Percentiles rank a stretch among this genome's conserved stretches.
These are phyloP conservation scores for Flaveria ramosissima DNA, from an alignment of 129 eudicot species.

Conservation along the genomic window DNA sequence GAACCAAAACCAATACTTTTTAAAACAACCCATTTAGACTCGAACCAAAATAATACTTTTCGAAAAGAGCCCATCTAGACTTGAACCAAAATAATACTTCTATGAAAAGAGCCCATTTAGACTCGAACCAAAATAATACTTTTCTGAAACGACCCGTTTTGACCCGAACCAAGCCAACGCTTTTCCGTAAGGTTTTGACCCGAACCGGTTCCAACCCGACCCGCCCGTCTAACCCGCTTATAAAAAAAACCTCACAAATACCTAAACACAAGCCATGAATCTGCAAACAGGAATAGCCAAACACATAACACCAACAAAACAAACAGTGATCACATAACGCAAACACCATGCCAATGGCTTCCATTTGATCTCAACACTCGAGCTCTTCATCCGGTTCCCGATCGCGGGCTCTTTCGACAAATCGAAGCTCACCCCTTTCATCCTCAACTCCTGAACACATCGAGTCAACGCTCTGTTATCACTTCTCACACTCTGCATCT, in stretches of 20 bases:
- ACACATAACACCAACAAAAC: slow-evolving; percentile 58
- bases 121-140: background rate
- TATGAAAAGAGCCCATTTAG: background rate
- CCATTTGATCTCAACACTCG: slow-evolving; percentile 94
- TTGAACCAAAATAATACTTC: background rate
- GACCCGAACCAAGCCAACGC: background rate
- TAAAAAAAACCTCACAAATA: background rate
- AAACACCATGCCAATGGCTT: slow-evolving; percentile 58
- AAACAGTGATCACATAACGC: slow-evolving; percentile 47
- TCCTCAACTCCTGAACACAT: slow-evolving; percentile 76
- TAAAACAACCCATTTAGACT: background rate
- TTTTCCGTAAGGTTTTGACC: background rate
- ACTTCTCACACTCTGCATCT: slow-evolving; percentile 51
- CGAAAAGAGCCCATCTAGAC: background rate
- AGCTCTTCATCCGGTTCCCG: slow-evolving; percentile 73
- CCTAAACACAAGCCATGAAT: slow-evolving; percentile 56
- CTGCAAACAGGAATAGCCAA: slow-evolving; percentile 62
- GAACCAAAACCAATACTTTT: background rate
- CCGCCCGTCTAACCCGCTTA: background rate
- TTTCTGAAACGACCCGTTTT: background rate
- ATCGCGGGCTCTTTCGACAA: slow-evolving; percentile 59
- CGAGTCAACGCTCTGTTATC: slow-evolving; percentile 65
- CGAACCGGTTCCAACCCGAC: background rate
- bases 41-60: background rate
- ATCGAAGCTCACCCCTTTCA: slow-evolving; percentile 89